Base-by-base conservation (phyloP, 129 eudicot genomes). In the Tagetes erecta region DNA sequence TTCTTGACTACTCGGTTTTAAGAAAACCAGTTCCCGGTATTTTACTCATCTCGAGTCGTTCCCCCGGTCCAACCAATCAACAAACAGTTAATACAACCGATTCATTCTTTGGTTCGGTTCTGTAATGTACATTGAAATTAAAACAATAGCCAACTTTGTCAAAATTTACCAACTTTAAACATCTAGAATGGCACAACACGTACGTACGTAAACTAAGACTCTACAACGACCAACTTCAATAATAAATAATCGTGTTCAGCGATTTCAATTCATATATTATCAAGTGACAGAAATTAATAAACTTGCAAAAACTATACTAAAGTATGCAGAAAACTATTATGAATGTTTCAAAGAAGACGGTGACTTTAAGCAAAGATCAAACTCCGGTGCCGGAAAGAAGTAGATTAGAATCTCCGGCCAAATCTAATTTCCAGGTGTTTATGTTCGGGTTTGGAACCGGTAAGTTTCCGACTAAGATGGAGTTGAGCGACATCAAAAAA, bases 401-500 rank as follows among this genome's bases (percentile, higher is more conserved):
- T 11, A 55, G 67, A 55, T 11, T 77, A 69, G 67, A 68, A 51
- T 67, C 82, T 42, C 52, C 81, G 14, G 51, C 56, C 44, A 87
- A 80, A 73, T 53, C 83, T 0, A 82, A 49, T 3, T 82, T 81
- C 83, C 55, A 71, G 65, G 77, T 80, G 76, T 76, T 80, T 73
- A 37, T 78, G 69, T 86, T 75, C 8, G 82, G 80, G 37, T 44
- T 77, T 52, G 80, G 80, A 34, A 68, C 72, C 30, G 67, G 63
- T 31, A 82, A 71, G 57, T 70, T 74, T 11, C 76, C 84, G 1
- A 49, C 46, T 2, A 68, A 78, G 72, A 77, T 77, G 80, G 84
- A 84, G 68, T 12, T 82, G 63, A 80, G 58, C 33, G 96, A 89
- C 38, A 80, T 89, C 12, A 84, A 77, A 80, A 80, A n/a, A 51